phyloP scores from a whole-genome alignment of 2,329 filamentous ascomycete genomes.

The Alternaria alternata region DNA sequence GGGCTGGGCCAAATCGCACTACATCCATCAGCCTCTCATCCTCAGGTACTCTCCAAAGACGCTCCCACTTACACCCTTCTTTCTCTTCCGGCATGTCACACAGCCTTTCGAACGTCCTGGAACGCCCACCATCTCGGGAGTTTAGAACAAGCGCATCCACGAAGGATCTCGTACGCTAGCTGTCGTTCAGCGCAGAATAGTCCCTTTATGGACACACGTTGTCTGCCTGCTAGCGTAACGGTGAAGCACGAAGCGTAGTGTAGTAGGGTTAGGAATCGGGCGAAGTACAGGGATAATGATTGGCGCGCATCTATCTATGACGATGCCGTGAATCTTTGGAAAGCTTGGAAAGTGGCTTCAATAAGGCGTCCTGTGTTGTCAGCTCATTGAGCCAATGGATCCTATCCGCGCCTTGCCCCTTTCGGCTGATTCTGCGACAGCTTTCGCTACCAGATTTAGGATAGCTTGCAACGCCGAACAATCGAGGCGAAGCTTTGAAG shows the following conservation, averaged over 20 bases:
- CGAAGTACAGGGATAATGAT: not conserved
- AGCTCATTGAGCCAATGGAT: not conserved
- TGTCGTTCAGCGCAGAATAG: constrained; percentile 26
- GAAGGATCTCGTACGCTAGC: not conserved
- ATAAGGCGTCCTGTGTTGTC: not conserved
- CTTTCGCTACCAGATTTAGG: not conserved
- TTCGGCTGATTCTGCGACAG: constrained; percentile 17
- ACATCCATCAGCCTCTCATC: constrained; percentile 2
- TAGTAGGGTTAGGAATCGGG: not conserved
- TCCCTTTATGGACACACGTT: constrained; percentile 22
- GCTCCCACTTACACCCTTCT: constrained; percentile 62
- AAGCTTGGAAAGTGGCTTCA: not conserved
- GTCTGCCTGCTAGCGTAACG: constrained; percentile 1
- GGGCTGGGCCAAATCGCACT: constrained; percentile 71
- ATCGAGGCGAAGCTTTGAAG: not conserved
- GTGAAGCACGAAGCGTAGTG: not conserved
- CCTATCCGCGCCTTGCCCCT: not conserved
- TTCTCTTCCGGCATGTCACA: constrained; percentile 49
- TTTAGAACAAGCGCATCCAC: not conserved
- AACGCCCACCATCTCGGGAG: constrained; percentile 32
- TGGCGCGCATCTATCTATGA: constrained; percentile 18
- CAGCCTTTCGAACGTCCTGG: constrained; percentile 46
- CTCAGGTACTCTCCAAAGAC: not conserved
- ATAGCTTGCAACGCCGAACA: not conserved
- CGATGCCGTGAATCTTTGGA: not conserved